phyloP scores from a whole-genome alignment of 345 rosid genomes.

The Euclidium syriacum region DNA sequence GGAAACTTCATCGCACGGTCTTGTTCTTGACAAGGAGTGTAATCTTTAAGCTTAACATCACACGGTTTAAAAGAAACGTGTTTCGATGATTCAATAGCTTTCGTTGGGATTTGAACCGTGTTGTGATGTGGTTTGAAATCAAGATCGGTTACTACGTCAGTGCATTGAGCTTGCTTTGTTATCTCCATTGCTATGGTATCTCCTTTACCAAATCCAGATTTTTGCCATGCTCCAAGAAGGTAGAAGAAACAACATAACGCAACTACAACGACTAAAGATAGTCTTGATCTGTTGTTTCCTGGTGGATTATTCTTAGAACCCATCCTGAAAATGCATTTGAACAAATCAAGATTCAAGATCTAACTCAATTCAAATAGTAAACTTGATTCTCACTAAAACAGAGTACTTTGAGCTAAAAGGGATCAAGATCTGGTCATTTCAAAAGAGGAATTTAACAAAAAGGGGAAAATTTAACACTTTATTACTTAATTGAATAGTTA shows the following conservation, averaged over 20 bases:
- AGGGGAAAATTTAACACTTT: too few species aligned
- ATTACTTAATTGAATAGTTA: too few species aligned
- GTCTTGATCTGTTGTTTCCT: conserved; percentile 43
- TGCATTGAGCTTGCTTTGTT: conserved; percentile 63
- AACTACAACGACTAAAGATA: conserved; percentile 65
- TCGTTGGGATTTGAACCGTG: conserved; percentile 45
- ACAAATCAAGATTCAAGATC: too few species aligned
- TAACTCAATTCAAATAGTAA: too few species aligned
- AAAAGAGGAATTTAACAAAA: too few species aligned
- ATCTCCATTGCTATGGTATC: conserved; percentile 65
- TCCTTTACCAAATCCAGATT: conserved; percentile 89
- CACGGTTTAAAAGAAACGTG: conserved; percentile 59
- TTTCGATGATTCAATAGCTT: conserved; percentile 53
- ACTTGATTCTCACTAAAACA: neutral
- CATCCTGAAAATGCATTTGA: conserved; percentile 41
- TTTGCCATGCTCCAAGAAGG: conserved; percentile 95
- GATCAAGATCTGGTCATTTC: conserved; percentile 10
- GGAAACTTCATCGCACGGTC: conserved; percentile 90
- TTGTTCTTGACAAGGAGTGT: conserved; percentile 97
- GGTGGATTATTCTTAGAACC: conserved; percentile 50
- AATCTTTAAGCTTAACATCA: conserved; percentile 68
- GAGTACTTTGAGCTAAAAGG: neutral
- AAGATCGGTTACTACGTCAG: conserved; percentile 45
- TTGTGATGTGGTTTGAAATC: conserved; percentile 80
- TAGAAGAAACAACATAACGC: conserved; percentile 88